Percentiles rank a stretch among this genome's conserved stretches.
phyloP scores from a whole-genome alignment of 2,329 filamentous ascomycete species.

The Cytospora paraplurivora region DNA sequence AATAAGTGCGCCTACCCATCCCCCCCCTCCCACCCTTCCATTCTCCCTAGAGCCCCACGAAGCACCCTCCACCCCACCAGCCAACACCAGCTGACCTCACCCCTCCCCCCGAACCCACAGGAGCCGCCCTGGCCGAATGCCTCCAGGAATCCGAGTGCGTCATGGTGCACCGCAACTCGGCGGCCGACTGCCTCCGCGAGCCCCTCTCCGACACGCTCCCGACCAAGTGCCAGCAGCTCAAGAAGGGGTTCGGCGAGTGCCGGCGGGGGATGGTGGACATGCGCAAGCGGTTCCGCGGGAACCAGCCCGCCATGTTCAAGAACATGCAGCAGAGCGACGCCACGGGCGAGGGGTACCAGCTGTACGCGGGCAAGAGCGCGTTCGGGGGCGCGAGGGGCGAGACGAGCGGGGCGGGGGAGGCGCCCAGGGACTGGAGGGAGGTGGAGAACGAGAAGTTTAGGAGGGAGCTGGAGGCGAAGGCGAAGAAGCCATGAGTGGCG shows the following conservation, averaged over 20 bases:
- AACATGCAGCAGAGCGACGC: conserved; percentile 63
- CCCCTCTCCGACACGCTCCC: conserved; percentile 83
- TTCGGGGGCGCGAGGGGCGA: conserved; percentile 65
- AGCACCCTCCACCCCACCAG: too few species aligned
- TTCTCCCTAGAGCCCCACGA: too few species aligned
- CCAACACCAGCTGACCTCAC: conserved; percentile 20
- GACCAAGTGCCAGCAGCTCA: conserved; percentile 86
- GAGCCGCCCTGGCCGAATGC: conserved; percentile 88
- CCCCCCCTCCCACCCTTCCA: conserved; percentile 6
- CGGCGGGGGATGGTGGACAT: conserved; percentile 97
- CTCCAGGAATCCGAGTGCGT: conserved; percentile 97
- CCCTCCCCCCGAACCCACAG: conserved; percentile 49
- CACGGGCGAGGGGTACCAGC: conserved; percentile 62
- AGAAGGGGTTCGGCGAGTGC: conserved; percentile 91
- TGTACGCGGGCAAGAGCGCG: conserved; percentile 78
- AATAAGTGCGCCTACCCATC: conserved; percentile 66
- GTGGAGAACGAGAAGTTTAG: conserved; percentile 64
- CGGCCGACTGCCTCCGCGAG: conserved; percentile 82
- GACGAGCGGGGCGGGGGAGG: conserved; percentile 68
- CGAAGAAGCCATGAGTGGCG: conserved; percentile 31
- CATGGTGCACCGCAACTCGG: conserved; percentile 84
- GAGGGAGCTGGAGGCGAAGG: conserved; percentile 39
- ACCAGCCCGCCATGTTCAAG: conserved; percentile 75
- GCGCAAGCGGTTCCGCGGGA: conserved; percentile 96
- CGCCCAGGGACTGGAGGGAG: conserved; percentile 63